Base-by-base conservation (phyloP, 805 yeast genomes). In the Saccharomyces mikatae region DNA sequence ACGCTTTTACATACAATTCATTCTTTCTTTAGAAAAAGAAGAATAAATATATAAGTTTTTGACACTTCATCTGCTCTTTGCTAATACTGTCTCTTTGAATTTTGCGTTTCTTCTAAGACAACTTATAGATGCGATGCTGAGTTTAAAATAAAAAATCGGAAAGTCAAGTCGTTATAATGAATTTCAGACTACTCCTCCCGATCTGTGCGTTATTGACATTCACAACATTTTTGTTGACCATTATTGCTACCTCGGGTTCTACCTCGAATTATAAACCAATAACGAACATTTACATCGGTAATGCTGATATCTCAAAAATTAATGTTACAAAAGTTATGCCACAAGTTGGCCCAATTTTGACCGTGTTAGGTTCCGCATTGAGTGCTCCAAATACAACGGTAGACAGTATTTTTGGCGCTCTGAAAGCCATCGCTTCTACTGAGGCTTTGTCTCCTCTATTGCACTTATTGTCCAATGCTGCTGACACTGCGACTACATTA, bases 261-360 rank as follows among this genome's bases (percentile, higher is more conserved):
- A 56, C 67, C 10, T 56, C 69, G 2, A 64, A 68, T 54, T 64
- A 66, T 49, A 60, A 56, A 46, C 71, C 72, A 28, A 52, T 64
- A 36, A 68, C 59, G 10, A 60, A 68, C 30, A 59, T 70, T 41
- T 69, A 63, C 51, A 54, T 70, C 30, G 71, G 71, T 51, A 63
- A 67, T 44, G 71, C 71, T 31, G 64, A 64, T 51, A 63, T 70
- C 48, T 56, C 63, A 22, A 65, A 64, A 41, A 64, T 70, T 50
- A 70, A 70, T 47, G 69, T 68, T 22, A 62, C 71, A 28, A 70
- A 70, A 52, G 66, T 68, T 54, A 51, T 69, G 27, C 73, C 73
- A 41, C 56, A 60, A 41, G 54, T 67, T 8, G 58, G 58, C 17
- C 66, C 70, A n/a, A 56, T 69, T 21, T 51, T 69, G 27, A 52